Conservation (phyloP, 176 grass and related monocot species). For the Bonia amplexicaulis region DNA sequence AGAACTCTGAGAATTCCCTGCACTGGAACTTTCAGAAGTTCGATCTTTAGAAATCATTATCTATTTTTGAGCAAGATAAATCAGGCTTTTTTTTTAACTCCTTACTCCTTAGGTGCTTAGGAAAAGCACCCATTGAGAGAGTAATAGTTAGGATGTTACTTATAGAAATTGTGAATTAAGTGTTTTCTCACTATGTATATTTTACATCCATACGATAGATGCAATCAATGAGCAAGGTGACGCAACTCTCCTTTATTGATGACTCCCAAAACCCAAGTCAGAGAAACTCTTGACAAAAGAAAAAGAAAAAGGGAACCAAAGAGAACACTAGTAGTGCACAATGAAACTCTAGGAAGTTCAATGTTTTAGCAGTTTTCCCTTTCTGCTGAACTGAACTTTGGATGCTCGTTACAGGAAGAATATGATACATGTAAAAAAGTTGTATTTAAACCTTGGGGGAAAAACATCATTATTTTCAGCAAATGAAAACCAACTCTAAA, state of each 20-base stretch:
- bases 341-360: not conserved
- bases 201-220: not conserved
- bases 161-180: not conserved
- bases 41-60: not conserved
- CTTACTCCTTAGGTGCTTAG: not conserved
- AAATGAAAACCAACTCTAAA: not conserved
- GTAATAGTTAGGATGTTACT: not conserved
- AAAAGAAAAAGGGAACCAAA: not conserved
- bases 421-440: not conserved
- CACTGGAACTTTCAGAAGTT: constrained; percentile 3
- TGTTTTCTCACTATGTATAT: not conserved
- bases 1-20: not conserved
- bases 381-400: not conserved
- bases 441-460: not conserved
- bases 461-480: not conserved
- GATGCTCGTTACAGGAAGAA: not conserved
- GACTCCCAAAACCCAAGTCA: not conserved
- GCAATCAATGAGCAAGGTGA: not conserved
- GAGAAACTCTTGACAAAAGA: not conserved
- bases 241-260: not conserved
- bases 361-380: not conserved
- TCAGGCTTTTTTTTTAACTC: not conserved
- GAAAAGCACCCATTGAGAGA: not conserved
- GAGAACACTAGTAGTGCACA: not conserved
- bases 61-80: not conserved